Evolutionary conservation across 176 grass and related monocot genomes (phyloP), one percentile per base, ranked within the genome.

Genomic region (Melocanna baccifera): DNA sequence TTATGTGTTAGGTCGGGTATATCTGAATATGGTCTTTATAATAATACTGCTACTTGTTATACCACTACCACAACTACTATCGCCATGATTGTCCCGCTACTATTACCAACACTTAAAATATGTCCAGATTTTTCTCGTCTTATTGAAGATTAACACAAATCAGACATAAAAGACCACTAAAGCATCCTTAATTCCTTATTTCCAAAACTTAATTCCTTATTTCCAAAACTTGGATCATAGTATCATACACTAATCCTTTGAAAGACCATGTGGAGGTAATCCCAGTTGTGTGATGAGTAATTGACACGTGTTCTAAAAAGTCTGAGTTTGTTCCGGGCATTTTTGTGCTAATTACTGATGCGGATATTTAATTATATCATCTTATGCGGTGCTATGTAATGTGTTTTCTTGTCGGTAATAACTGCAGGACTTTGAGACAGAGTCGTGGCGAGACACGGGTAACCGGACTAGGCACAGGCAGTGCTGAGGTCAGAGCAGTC

Each of bases 111-210:
- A 57, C 64, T 80, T 69, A 3, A 68, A 20, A 53, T 52, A 55
- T 39, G 32, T 69, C 22, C 48, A 29, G 56, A 18, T 69, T 69
- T 69, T 34, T 28, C 36, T 20, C 8, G 6, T 69, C n/a, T 28
- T 55, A 28, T 12, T 66, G 47, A 68, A 81, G 34, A n/a, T 2
- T 12, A 69, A 69, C 50, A 30, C 3, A 81, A 41, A 7, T 82
- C 19, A 82, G 7, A 55, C 39, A 82, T 77, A 42, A 77, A 78
- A 64, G 40, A 62, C 5, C 9, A 47, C 55, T 79, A 79, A 26
- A 32, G 40, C 9, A 79, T 48, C 77, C 42, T 79, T 22, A 43
- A 34, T 34, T 34, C 32, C 32, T 34, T 34, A 34, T 34, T 57
- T 42, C 58, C 12, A 61, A 57, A 42, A 34, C 18, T 10, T 69